Evolutionary conservation across 352 stramenopile genomes (phyloP), one percentile per base, ranked within the genome.

Genomic region (Phytophthora meadii): DNA sequence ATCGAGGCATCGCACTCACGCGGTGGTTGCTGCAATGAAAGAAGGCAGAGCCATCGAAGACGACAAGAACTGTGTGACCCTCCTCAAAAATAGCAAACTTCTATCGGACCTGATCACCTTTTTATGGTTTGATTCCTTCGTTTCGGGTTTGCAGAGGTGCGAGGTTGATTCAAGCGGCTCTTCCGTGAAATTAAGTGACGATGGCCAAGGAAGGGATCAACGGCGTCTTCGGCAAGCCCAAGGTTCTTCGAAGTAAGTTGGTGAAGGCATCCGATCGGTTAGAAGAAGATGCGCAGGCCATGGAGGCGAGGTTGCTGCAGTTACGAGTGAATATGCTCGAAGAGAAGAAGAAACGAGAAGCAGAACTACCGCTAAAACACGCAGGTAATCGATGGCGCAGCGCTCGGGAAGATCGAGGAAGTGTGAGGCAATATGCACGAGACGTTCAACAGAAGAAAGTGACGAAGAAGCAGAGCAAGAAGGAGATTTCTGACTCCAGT

Each of bases 361-460:
- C 66, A 28, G 72, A 88, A 19, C 56, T 81, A 1, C 81, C 83
- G 0, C 56, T 72, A 11, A 92, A 92, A 54, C 82, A 92, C 24
- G 76, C 71, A 25, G 86, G 86, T 5, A 91, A 75, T 37, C 75
- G 86, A 17, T 94, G 86, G 86, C 81, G 86, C 3, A 94, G 86
- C 47, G 86, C 86, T 1, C 79, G 87, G 30, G 82, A 93, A 67
- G 78, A 84, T 27, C 81, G 87, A 49, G 86, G 86, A 1, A 94
- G 79, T 54, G 74, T 94, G 44, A 76, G 84, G 42, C 79, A 82
- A 12, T 94, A 94, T 44, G 86, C 82, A 0, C 74, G 79, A 14
- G 86, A 94, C 42, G 72, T 93, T 9, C 77, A 88, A 28, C 61
- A 75, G 37, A 76, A 74, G 46, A 67, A 69, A 8, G 65, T 51